Percentiles rank a stretch among this genome's conserved stretches.
These are phyloP conservation scores for Globisporangium parvum DNA, from an alignment of 352 stramenopile species.

Conservation along the genomic window DNA sequence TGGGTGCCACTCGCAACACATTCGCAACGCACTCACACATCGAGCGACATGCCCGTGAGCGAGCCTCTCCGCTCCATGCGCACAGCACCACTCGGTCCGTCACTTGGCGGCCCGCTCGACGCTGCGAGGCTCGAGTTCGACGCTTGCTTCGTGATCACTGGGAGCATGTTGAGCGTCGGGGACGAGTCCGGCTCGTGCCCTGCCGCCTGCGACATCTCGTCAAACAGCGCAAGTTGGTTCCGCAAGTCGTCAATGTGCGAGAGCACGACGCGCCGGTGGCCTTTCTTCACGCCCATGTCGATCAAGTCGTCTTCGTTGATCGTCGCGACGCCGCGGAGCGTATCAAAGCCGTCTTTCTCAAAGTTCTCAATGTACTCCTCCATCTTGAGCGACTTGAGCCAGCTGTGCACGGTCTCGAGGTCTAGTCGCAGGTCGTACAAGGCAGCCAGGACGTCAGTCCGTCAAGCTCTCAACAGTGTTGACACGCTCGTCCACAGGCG, in stretches of 20 bases:
- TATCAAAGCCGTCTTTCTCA: conserved; percentile 86
- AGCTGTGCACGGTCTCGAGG: conserved; percentile 76
- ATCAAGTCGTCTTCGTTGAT: conserved; percentile 86
- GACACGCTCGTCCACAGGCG: too few relatives aligned
- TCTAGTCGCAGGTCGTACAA: conserved; percentile 23
- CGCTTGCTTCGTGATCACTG: conserved; percentile 42
- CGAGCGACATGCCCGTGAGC: conserved; percentile 19
- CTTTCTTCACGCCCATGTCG: conserved; percentile 88
- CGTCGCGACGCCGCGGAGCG: conserved; percentile 72
- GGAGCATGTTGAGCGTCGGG: conserved; percentile 74
- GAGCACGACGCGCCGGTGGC: conserved; percentile 76
- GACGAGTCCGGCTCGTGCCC: conserved; percentile 66
- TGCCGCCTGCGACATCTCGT: conserved; percentile 48
- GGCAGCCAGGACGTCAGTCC: not conserved
- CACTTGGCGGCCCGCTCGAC: conserved; percentile 7
- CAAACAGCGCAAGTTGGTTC: conserved; percentile 50
- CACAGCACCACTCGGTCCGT: conserved; percentile 12
- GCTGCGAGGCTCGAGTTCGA: conserved; percentile 32
- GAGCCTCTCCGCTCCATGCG: conserved; percentile 47
- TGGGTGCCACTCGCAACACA: too few relatives aligned
- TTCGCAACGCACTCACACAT: conserved; percentile 6
- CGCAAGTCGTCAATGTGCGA: conserved; percentile 83
- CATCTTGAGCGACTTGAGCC: conserved; percentile 85
- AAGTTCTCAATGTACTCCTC: conserved; percentile 86
- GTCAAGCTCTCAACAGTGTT: not conserved